Percentiles rank a stretch among this genome's conserved stretches.
Evolutionary conservation across 257 asterid species (phyloP).

Genomic region (Fraxinus anomala): DNA sequence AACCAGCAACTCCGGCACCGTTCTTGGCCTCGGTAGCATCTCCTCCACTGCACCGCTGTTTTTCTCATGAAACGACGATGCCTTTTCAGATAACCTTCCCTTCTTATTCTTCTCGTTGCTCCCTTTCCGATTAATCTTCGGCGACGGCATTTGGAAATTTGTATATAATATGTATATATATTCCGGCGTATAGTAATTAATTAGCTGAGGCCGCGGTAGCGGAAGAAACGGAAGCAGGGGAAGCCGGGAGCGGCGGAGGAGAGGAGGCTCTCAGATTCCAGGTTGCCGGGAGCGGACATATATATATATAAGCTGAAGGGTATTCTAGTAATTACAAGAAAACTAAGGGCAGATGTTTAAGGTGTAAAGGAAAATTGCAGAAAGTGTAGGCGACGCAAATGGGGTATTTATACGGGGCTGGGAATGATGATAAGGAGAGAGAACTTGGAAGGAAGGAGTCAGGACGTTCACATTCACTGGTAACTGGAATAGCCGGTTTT

Average conservation of each 20-base stretch:
- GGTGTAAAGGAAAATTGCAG: neutral
- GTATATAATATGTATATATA: too few species aligned
- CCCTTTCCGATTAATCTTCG: slow-evolving; percentile 55
- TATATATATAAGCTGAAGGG: neutral
- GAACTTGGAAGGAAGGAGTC: neutral
- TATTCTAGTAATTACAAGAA: neutral
- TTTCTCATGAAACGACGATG: slow-evolving; percentile 57
- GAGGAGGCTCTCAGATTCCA: slow-evolving; percentile 45
- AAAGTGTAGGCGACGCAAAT: neutral
- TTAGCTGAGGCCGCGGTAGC: slow-evolving; percentile 47
- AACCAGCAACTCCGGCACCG: neutral
- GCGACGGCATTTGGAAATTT: slow-evolving; percentile 58
- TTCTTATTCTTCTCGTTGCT: slow-evolving; percentile 54
- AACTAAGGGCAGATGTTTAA: neutral
- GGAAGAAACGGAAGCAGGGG: slow-evolving; percentile 46
- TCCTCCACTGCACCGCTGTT: slow-evolving; percentile 3
- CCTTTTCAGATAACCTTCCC: slow-evolving; percentile 55
- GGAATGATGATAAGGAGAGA: neutral
- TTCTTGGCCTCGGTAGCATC: slow-evolving; percentile 48
- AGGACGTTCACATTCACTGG: neutral
- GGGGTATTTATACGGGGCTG: neutral
- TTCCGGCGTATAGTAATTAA: neutral
- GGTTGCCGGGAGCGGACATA: slow-evolving; percentile 47
- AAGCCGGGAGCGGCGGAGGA: slow-evolving; percentile 40
- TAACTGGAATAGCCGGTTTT: neutral